These are phyloP conservation scores for Cryomyces minteri DNA, from an alignment of 495 filamentous ascomycete species.

Conservation along the genomic window DNA sequence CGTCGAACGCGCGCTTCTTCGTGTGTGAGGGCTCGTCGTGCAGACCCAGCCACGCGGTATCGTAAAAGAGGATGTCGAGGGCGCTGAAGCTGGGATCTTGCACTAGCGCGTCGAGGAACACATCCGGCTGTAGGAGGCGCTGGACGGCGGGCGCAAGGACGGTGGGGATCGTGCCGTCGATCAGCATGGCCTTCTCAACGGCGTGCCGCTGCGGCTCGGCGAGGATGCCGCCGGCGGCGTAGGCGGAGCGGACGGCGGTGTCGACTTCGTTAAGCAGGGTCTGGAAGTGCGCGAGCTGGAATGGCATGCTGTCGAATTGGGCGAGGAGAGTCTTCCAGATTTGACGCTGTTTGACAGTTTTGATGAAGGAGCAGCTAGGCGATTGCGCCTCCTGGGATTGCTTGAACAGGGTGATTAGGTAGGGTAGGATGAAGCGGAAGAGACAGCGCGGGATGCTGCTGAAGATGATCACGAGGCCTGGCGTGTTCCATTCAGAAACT, in stretches of 20 bases:
- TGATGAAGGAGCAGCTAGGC: neutral
- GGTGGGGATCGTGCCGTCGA: constrained; percentile 7
- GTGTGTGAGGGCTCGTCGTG: constrained; percentile 2
- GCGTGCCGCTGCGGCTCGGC: constrained; percentile 4
- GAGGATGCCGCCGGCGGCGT: neutral
- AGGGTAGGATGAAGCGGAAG: constrained; percentile 46
- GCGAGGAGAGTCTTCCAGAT: neutral
- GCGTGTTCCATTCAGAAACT: constrained; percentile 27
- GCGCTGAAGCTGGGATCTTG: neutral
- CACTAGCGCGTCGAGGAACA: constrained; percentile 4
- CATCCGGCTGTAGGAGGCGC: constrained; percentile 2
- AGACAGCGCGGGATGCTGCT: constrained; percentile 57
- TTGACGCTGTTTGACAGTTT: constrained; percentile 8
- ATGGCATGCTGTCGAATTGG: neutral
- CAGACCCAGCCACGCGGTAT: constrained; percentile 13
- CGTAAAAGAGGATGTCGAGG: constrained; percentile 8
- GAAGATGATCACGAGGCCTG: constrained; percentile 46
- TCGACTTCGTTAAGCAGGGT: constrained; percentile 2
- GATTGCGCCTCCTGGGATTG: neutral
- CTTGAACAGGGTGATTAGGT: constrained; percentile 19
- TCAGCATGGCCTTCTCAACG: constrained; percentile 12
- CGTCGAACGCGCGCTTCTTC: constrained; percentile 4
- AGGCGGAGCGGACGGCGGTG: constrained; percentile 3
- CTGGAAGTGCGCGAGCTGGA: neutral
- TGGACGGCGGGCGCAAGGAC: constrained; percentile 10